phyloP scores from a whole-genome alignment of 257 asterid species.

The Cynanchum wilfordii region DNA sequence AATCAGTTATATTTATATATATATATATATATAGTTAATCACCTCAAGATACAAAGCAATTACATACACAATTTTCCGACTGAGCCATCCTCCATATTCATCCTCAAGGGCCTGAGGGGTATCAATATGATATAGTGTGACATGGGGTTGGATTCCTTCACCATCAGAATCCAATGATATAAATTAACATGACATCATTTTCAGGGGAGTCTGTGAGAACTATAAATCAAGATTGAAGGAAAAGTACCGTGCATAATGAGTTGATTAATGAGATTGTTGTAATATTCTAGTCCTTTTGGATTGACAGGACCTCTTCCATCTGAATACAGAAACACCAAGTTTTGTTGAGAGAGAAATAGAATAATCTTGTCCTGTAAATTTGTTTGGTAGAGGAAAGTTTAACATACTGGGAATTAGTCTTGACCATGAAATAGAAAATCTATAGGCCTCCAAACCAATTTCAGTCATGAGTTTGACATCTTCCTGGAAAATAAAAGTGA shows the following conservation, averaged over 20 bases:
- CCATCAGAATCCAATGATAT: neutral
- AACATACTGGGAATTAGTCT: neutral
- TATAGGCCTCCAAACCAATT: slow-evolving; percentile 16
- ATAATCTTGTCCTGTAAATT: no score
- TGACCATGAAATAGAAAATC: slow-evolving; percentile 21
- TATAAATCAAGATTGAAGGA: no score
- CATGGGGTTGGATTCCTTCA: slow-evolving; percentile 58
- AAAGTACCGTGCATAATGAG: slow-evolving; percentile 25
- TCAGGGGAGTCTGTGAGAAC: no score
- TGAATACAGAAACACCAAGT: no score
- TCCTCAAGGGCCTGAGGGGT: slow-evolving; percentile 56
- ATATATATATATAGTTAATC: no score
- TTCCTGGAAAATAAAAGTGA: no score
- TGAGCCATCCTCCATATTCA: slow-evolving; percentile 52
- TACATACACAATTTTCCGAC: slow-evolving; percentile 40
- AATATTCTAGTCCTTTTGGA: no score
- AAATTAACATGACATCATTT: neutral
- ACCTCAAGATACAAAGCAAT: no score
- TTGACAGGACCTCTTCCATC: no score
- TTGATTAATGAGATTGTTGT: no score
- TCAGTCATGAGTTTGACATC: slow-evolving; percentile 22
- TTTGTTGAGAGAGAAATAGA: no score
- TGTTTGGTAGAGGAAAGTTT: no score
- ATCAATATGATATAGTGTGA: slow-evolving; percentile 43
- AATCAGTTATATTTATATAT: neutral